Conservation (phyloP, 2,329 filamentous ascomycete genomes). For the Ascochyta fabae region DNA sequence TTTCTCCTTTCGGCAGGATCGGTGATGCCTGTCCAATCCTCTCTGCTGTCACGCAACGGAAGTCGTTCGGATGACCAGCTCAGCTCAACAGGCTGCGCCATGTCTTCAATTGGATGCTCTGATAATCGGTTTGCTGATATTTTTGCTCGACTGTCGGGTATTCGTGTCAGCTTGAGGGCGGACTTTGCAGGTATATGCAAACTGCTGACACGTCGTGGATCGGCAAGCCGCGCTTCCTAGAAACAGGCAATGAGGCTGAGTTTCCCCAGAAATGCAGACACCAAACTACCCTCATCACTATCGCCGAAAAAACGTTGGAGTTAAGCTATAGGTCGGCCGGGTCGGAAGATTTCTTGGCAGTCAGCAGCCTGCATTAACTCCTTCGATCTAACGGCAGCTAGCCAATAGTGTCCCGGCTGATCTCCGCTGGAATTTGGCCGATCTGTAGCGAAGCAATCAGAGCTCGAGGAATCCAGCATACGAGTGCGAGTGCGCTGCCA, state of each 20-base stretch:
- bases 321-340: not conserved
- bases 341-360: not conserved
- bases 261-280: not conserved
- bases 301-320: not conserved
- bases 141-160: not conserved
- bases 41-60: slow-evolving; percentile 11
- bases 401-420: not conserved
- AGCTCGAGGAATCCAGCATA: not conserved
- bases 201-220: slow-evolving; percentile 3
- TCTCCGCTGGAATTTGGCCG: not conserved
- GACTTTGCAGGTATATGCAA: slow-evolving; percentile 10
- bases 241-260: slow-evolving; percentile 5
- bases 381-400: slow-evolving; percentile 1
- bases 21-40: slow-evolving; percentile 30
- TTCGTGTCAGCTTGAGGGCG: not conserved
- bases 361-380: slow-evolving; percentile 15
- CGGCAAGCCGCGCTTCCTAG: not conserved
- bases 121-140: not conserved
- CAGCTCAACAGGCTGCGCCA: slow-evolving; percentile 8
- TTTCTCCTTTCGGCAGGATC: slow-evolving; percentile 22
- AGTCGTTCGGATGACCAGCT: slow-evolving; percentile 21
- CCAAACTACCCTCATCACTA: not conserved
- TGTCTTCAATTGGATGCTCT: not conserved
- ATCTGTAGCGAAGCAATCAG: slow-evolving; percentile 1
- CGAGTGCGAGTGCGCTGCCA: slow-evolving; percentile 1